Evolutionary conservation across 2,329 filamentous ascomycete genomes (phyloP), one percentile per base, ranked within the genome.

Genomic region (Neurospora sp.): DNA sequence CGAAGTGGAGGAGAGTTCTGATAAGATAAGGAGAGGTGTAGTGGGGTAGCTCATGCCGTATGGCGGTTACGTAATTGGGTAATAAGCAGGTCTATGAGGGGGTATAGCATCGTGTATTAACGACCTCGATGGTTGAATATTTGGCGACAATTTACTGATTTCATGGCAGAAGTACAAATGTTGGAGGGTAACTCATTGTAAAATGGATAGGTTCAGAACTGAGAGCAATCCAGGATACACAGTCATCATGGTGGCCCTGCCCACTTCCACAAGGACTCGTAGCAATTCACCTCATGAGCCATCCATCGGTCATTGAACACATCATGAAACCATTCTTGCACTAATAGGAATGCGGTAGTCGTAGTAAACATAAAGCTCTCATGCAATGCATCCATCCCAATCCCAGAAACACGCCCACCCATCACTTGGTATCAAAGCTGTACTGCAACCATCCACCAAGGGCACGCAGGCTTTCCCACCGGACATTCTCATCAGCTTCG

Each of bases 381-480:
- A 36, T 62, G 28, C 52, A 62, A 62, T 62, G 52, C 52, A 58
- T 23, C 23, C 23, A 39, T 66, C 15, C 39, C 9, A 39, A 66
- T n/a, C 38, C 67, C 38, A 1, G 10, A 38, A 38, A 52, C 23
- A 52, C 10, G 58, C 38, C 10, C 39, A 38, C 11, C 68, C 38
- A 66, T 74, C 70, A 77, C 73, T 79, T 79, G 36, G 75, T 79
- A 73, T 89, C 86, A 75, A 89, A 88, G 79, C 85, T 89, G 76
- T 89, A 89, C 83, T 88, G 88, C 76, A 89, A 79, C 87, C 87
- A 89, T 19, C 86, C 85, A 23, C 86, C 87, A 52, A 97, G 88
- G 17, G 94, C 93, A 76, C 91, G 89, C 82, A 97, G 82, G 80
- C 92, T 96, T 84, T 97, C 94, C 93, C 93, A 97, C 77, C 94